Conservation (phyloP, 73 alveolate genomes). For the Uronychia binucleata region DNA sequence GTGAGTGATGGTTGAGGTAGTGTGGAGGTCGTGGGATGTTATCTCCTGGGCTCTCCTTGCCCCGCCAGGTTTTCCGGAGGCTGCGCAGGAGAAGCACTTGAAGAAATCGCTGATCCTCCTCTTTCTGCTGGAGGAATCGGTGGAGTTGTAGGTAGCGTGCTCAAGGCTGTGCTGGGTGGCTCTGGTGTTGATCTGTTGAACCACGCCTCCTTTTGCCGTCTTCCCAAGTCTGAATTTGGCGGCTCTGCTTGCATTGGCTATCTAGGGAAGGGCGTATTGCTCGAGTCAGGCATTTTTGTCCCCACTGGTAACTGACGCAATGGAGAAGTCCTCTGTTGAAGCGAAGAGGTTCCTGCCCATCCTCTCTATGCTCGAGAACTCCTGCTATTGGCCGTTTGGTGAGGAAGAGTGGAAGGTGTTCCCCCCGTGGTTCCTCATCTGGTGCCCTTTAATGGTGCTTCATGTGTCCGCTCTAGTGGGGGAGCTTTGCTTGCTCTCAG, state of each 20-base stretch:
- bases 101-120: not conserved
- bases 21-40: too few species aligned
- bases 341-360: constrained; percentile 1
- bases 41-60: too few species aligned
- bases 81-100: not conserved
- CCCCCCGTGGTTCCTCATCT: not conserved
- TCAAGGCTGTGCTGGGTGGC: not conserved
- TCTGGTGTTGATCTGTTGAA: not conserved
- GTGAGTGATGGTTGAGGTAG: too few species aligned
- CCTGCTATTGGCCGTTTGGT: not conserved
- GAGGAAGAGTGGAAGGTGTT: constrained; percentile 1
- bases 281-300: not conserved
- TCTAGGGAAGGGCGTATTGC: not conserved
- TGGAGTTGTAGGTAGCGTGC: not conserved
- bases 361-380: not conserved
- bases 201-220: not conserved
- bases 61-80: not conserved
- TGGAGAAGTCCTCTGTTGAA: not conserved
- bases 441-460: not conserved
- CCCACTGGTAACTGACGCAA: not conserved
- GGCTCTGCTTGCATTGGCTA: not conserved
- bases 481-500: not conserved
- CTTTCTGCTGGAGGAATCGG: not conserved
- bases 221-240: not conserved
- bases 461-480: not conserved